Evolutionary conservation across 2,329 filamentous ascomycete genomes (phyloP).

Genomic region (Clarireedia monteithiana): DNA sequence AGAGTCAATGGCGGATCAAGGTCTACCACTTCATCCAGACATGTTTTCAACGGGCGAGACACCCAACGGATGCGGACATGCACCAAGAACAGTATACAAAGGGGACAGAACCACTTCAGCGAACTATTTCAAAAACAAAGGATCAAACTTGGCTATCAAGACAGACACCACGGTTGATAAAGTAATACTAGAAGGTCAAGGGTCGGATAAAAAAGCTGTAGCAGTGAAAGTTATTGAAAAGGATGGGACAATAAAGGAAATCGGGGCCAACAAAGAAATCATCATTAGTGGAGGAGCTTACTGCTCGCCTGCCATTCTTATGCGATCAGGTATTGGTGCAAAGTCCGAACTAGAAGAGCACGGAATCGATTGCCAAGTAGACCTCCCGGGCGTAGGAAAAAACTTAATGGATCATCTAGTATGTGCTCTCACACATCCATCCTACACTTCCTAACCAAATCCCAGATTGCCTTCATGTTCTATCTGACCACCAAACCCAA

Average conservation of each 20-base stretch:
- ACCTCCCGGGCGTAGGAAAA: conserved; percentile 55
- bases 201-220: conserved; percentile 35
- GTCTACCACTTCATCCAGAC: conserved; percentile 46
- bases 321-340: conserved; percentile 39
- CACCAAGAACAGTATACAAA: conserved; percentile 42
- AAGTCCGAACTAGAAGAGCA: conserved; percentile 33
- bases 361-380: conserved; percentile 43
- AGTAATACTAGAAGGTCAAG: conserved; percentile 36
- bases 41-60: conserved; percentile 49
- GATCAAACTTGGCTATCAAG: conserved; percentile 33
- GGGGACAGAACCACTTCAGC: conserved; percentile 45
- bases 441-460: conserved; percentile 3
- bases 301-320: conserved; percentile 40
- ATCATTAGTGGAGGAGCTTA: conserved; percentile 41
- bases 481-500: conserved; percentile 47
- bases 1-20: conserved; percentile 46
- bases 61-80: conserved; percentile 48
- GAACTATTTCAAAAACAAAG: conserved; percentile 40
- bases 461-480: conserved; percentile 49
- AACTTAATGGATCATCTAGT: conserved; percentile 52
- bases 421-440: conserved; percentile 5
- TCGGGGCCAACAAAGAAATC: conserved; percentile 38
- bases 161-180: conserved; percentile 44
- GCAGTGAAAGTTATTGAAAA: conserved; percentile 38
- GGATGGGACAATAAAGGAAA: conserved; percentile 31